These are phyloP conservation scores for Basidioascus undulatus DNA, from an alignment of 768 basidiomycete genomes.

Conservation along the genomic window DNA sequence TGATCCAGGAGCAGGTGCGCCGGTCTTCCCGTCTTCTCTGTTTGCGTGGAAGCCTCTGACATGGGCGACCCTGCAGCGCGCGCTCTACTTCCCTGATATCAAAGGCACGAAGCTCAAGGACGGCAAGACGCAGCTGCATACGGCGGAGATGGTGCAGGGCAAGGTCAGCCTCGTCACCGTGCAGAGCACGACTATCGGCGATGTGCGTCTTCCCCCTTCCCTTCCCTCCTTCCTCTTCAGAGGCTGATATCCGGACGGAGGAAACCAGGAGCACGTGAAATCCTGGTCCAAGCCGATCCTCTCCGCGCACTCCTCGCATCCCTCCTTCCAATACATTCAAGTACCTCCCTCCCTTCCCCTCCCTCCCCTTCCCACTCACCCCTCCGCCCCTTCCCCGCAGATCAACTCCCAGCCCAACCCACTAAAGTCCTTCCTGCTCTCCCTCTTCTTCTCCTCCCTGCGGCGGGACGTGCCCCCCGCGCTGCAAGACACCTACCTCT, in stretches of 20 bases:
- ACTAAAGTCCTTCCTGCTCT: conserved; percentile 71
- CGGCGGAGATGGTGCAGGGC: conserved; percentile 48
- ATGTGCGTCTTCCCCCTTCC: conserved; percentile 33
- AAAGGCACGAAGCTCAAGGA: conserved; percentile 40
- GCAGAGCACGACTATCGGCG: conserved; percentile 66
- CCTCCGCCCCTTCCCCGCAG: conserved; percentile 11
- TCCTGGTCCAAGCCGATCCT: conserved; percentile 25
- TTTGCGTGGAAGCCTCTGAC: too few species aligned
- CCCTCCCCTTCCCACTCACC: background rate
- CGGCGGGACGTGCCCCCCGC: conserved; percentile 37
- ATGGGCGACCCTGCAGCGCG: conserved; percentile 32
- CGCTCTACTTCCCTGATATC: conserved; percentile 76
- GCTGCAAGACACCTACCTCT: conserved; percentile 45
- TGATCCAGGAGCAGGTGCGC: conserved; percentile 73
- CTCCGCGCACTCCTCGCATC: conserved; percentile 15
- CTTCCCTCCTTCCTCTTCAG: background rate
- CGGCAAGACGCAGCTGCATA: conserved; percentile 35
- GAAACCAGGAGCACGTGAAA: conserved; percentile 45
- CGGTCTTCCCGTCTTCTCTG: background rate
- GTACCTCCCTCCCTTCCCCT: conserved; percentile 2
- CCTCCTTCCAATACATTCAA: conserved; percentile 46
- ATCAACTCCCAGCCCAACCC: conserved; percentile 88
- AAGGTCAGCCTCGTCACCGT: conserved; percentile 58
- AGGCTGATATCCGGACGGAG: background rate
- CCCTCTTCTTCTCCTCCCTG: conserved; percentile 53